Evolutionary conservation across 352 stramenopile genomes (phyloP), one percentile per base, ranked within the genome.

Genomic region (Phytopythium aichiense): DNA sequence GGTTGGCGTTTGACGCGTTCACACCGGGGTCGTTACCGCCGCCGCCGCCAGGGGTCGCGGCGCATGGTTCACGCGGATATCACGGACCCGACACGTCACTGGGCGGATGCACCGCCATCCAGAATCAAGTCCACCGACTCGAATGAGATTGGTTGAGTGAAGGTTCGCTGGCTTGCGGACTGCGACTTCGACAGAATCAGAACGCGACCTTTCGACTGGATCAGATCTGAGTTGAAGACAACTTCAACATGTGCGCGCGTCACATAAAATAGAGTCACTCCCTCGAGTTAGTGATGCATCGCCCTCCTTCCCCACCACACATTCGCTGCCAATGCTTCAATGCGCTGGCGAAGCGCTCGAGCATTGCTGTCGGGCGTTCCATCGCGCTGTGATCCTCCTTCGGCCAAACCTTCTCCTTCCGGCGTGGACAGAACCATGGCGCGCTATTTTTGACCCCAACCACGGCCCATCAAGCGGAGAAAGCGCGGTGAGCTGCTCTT

Each of bases 201-300:
- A 51, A 4, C 46, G 23, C 46, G 46, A 52, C 46, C 46, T 33
- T 52, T 52, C 46, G 18, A 1, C 0, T 1, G 6, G 1, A 28
- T 54, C 48, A 54, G 48, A 54, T 54, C 25, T 54, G 15, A 37
- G 48, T 54, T 37, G 15, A 23, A 16, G 13, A 54, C 2, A 35
- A 54, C 48, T 54, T 54, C 48, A 54, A 37, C n/a, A 18, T 23
- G 25, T 9, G n/a, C 48, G 8, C 48, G 12, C 48, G 48, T 54
- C 48, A 37, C 48, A 54, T 3, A 23, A 9, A 11, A n/a, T 30
- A 9, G 4, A 37, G 11, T 35, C 46, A 53, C 46, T 53, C 22
- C n/a, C 15, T 38, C 25, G 2, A 0, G 13, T 35, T 54, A 54
- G 48, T 54, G 25, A 54, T 4, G 2, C 48, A 25, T 38, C 22